A percentile compares a stretch with the other conserved stretches of the same genome.
These are phyloP conservation scores for Raffaelea arxii DNA, from an alignment of 2,329 filamentous ascomycete genomes.

Conservation along the genomic window DNA sequence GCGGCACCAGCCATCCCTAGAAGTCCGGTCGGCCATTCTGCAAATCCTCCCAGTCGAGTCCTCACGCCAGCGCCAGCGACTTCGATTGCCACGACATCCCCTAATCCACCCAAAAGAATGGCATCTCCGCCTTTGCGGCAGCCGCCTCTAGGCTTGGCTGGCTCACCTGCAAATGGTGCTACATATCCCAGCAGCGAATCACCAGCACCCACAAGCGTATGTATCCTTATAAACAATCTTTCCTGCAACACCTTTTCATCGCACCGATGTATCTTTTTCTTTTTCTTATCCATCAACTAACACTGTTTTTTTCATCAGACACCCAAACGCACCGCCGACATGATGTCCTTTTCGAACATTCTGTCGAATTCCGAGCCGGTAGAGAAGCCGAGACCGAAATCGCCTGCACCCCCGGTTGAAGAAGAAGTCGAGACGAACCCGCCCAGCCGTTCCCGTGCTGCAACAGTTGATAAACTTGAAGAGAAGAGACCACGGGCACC, in stretches of 20 bases:
- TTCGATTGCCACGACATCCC: constrained; percentile 18
- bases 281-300: not conserved
- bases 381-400: constrained; percentile 39
- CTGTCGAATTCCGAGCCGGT: constrained; percentile 69
- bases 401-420: constrained; percentile 19
- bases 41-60: constrained; percentile 13
- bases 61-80: not conserved
- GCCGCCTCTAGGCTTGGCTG: constrained; percentile 24
- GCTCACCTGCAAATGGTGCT: constrained; percentile 18
- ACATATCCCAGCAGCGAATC: constrained; percentile 29
- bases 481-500: constrained; percentile 10
- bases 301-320: constrained; percentile 38
- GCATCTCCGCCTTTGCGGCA: constrained; percentile 39
- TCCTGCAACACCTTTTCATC: constrained; percentile 1
- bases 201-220: constrained; percentile 27
- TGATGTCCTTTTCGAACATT: constrained; percentile 95
- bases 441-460: constrained; percentile 3
- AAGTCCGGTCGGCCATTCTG: constrained; percentile 40
- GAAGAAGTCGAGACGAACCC: constrained; percentile 10
- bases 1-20: constrained; percentile 33
- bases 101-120: constrained; percentile 26
- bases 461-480: constrained; percentile 17
- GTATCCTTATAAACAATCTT: constrained; percentile 15
- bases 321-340: constrained; percentile 65
- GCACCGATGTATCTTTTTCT: constrained; percentile 12